phyloP scores from a whole-genome alignment of 495 filamentous ascomycete species.

The Hypoxylon lenormandii region DNA sequence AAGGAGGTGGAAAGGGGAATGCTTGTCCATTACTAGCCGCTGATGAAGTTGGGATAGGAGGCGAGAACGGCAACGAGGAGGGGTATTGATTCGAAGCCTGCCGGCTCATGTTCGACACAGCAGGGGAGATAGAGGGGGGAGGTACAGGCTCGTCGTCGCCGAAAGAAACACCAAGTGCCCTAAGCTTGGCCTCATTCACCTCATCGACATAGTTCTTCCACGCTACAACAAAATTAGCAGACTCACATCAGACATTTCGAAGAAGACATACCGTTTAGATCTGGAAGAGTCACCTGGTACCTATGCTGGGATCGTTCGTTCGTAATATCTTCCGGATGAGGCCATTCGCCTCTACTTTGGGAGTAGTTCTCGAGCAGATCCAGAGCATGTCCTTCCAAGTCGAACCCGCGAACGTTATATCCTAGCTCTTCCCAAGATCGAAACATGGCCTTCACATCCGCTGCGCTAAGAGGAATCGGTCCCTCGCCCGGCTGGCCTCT shows the following conservation, averaged over 20 bases:
- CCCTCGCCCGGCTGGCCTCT: constrained; percentile 69
- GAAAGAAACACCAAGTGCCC: constrained; percentile 84
- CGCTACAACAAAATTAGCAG: constrained; percentile 59
- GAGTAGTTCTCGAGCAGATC: constrained; percentile 54
- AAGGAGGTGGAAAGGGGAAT: constrained; percentile 69
- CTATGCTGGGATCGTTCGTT: constrained; percentile 64
- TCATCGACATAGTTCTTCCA: constrained; percentile 87
- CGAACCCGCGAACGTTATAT: constrained; percentile 80
- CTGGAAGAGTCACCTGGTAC: constrained; percentile 78
- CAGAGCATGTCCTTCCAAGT: constrained; percentile 60
- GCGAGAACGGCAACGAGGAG: constrained; percentile 74
- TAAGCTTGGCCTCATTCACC: constrained; percentile 87
- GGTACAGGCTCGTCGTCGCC: constrained; percentile 75
- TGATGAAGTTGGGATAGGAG: constrained; percentile 74
- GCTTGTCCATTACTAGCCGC: constrained; percentile 71
- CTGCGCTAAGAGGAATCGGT: constrained; percentile 68
- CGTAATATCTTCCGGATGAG: constrained; percentile 70
- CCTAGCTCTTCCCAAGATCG: constrained; percentile 78
- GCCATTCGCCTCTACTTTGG: constrained; percentile 79
- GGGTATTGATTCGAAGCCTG: constrained; percentile 73
- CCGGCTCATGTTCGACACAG: constrained; percentile 64
- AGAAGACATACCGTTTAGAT: constrained; percentile 64
- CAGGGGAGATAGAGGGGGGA: constrained; percentile 65
- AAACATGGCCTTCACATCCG: constrained; percentile 74
- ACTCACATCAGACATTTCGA: background rate